Base-by-base conservation (phyloP, 2,329 filamentous ascomycete species). In the Pseudogymnoascus sp. region DNA sequence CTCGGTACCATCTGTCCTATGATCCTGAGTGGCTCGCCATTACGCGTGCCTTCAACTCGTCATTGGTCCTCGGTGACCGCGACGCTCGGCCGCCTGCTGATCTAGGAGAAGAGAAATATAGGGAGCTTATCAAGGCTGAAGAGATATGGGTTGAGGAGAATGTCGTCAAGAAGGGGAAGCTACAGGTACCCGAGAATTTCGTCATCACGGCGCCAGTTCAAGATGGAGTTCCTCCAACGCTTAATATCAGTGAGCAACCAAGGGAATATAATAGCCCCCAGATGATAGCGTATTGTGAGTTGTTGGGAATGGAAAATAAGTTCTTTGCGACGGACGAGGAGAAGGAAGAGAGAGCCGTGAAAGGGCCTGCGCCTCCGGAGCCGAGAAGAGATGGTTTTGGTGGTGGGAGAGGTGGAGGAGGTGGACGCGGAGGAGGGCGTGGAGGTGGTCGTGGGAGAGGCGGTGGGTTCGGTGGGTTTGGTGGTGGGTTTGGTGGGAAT, bases 21-120 rank as follows among this genome's bases (percentile, higher is more conserved):
- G 94, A 99, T 72, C 84, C 87, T 9, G 94, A 99, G 75, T 99
- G 93, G 93, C 85, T 99, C 6, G 89, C 94, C 41, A 97, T 99
- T 65, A 92, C 87, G 11, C 88, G 93, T 41, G 87, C 86, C 6
- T 95, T 97, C 70, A 84, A 89, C 39, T 68, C 78, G 2, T 79
- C 84, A 39, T 78, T 94, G 1, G 74, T 76, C 1, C 76, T 93
- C 37, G 89, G 90, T 62, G 78, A 87, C 64, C 78, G 78, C 4
- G 71, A 75, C 6, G 79, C 81, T 1, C 73, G 74, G 38, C 74
- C 82, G 0, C 79, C 87, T 0, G 72, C 76, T 1, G 80, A 95
- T 69, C 77, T 83, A 25, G 89, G 89, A 18, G 85, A 95, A 71
- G 81, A 78, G 2, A 75, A 81, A 58, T 96, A 96, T 71, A 73